These are phyloP conservation scores for Thalassiosira mediterranea DNA, from an alignment of 352 stramenopile genomes.

Conservation along the genomic window DNA sequence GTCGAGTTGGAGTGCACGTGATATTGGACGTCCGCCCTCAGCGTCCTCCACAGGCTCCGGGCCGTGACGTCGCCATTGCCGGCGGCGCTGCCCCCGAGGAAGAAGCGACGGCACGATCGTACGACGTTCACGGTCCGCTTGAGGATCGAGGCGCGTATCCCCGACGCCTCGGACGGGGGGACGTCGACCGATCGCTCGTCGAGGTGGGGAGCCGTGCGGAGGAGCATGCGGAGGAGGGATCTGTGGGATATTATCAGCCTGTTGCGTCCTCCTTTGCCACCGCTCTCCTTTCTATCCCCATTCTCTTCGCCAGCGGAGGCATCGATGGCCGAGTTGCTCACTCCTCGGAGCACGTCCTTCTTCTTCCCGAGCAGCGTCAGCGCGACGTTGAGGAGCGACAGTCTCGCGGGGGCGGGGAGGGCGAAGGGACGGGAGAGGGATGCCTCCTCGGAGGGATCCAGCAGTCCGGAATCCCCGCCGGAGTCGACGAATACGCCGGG, in stretches of 20 bases:
- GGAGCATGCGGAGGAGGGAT: constrained; percentile 69
- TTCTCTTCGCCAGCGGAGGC: constrained; percentile 34
- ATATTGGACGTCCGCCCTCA: constrained; percentile 71
- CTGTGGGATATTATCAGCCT: constrained; percentile 70
- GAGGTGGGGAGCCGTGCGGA: constrained; percentile 77
- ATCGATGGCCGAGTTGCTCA: constrained; percentile 72
- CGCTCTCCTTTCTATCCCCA: constrained; percentile 4
- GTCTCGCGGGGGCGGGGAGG: constrained; percentile 67
- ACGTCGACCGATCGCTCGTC: constrained; percentile 70
- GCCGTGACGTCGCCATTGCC: constrained; percentile 58
- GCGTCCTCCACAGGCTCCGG: constrained; percentile 64
- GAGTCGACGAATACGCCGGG: no score
- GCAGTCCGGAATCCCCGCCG: constrained; percentile 3
- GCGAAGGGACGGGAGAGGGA: constrained; percentile 61
- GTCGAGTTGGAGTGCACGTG: constrained; percentile 80
- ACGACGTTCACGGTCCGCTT: constrained; percentile 76
- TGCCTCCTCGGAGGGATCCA: constrained; percentile 47
- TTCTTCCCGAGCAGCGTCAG: constrained; percentile 69
- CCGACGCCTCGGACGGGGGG: constrained; percentile 56
- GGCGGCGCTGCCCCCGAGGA: constrained; percentile 60
- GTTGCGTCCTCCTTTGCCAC: constrained; percentile 12
- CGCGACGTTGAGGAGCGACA: constrained; percentile 64
- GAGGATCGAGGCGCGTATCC: constrained; percentile 57
- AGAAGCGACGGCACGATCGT: constrained; percentile 73
- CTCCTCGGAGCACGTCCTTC: constrained; percentile 63